These are phyloP conservation scores for Globisporangium carolinianum DNA, from an alignment of 352 stramenopile species.

Conservation along the genomic window DNA sequence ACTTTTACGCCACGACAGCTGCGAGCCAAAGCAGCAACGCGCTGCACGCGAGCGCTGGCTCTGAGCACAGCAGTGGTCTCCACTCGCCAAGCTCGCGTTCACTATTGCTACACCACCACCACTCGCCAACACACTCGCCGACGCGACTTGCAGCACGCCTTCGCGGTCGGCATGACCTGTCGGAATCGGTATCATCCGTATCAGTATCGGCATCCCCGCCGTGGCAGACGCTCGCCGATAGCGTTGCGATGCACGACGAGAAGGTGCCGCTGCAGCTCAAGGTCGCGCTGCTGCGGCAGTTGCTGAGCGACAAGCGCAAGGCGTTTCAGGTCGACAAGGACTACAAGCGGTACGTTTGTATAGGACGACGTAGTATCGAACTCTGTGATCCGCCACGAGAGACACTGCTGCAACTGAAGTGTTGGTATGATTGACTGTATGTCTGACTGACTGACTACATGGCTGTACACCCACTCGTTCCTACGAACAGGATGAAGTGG, in stretches of 20 bases:
- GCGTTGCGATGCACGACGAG: slow-evolving; percentile 13
- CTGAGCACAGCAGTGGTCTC: background rate
- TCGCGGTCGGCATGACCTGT: background rate
- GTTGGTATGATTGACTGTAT: too few species aligned
- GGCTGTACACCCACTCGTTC: too few species aligned
- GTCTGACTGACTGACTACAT: too few species aligned
- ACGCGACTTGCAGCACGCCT: background rate
- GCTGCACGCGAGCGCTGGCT: too few species aligned
- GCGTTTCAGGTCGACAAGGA: slow-evolving; percentile 35
- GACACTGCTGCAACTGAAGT: too few species aligned
- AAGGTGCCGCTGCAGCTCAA: slow-evolving; percentile 55
- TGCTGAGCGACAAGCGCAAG: slow-evolving; percentile 58
- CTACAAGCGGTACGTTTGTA: slow-evolving; percentile 18
- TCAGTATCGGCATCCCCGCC: too few species aligned
- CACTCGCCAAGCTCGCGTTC: background rate
- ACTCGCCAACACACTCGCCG: background rate
- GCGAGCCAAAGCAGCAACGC: background rate
- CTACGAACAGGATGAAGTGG: slow-evolving; percentile 33
- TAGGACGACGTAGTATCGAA: too few species aligned
- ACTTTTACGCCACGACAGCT: slow-evolving; percentile 33
- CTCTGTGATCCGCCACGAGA: too few species aligned
- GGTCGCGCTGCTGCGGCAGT: slow-evolving; percentile 35
- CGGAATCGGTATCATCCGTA: background rate
- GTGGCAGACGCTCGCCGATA: slow-evolving; percentile 6
- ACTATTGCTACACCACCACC: background rate